Evolutionary conservation across 2,329 filamentous ascomycete species (phyloP).

Genomic region (Colletotrichum cordylinicola): DNA sequence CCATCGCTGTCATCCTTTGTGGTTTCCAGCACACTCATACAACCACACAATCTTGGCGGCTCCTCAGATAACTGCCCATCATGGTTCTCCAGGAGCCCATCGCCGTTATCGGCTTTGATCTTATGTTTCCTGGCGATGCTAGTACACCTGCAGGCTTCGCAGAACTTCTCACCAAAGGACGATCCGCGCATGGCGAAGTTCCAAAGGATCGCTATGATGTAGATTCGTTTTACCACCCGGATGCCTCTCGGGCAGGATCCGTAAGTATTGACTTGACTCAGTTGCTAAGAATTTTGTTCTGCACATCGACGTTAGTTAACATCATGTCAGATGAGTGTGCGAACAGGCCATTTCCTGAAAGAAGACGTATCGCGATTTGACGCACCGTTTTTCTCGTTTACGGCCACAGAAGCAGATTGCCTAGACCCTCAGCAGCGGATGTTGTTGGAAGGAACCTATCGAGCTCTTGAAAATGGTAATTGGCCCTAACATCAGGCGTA

Average conservation of each 20-base stretch:
- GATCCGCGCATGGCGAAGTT: neutral
- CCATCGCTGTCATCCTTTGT: neutral
- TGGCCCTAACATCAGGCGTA: fast-evolving
- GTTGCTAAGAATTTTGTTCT: neutral
- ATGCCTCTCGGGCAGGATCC: neutral
- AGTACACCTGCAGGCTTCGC: neutral
- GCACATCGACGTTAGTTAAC: neutral
- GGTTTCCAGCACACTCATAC: neutral
- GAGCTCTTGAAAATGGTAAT: constrained; percentile 27
- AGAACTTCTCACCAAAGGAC: neutral
- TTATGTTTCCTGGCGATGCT: neutral
- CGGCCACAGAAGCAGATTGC: constrained; percentile 24
- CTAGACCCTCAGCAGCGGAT: constrained; percentile 35
- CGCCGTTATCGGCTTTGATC: neutral
- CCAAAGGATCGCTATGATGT: neutral
- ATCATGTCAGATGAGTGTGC: neutral
- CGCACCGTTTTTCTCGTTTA: constrained; percentile 27
- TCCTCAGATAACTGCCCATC: neutral
- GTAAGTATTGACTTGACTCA: neutral
- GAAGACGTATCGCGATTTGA: neutral
- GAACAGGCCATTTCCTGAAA: neutral
- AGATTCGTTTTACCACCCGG: neutral
- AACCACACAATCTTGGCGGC: neutral
- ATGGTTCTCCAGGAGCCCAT: neutral
- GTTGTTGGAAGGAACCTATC: constrained; percentile 34